Percentiles rank a stretch among this genome's conserved stretches.
These are phyloP conservation scores for Agaricus blazei DNA, from an alignment of 768 basidiomycete genomes.

Conservation along the genomic window DNA sequence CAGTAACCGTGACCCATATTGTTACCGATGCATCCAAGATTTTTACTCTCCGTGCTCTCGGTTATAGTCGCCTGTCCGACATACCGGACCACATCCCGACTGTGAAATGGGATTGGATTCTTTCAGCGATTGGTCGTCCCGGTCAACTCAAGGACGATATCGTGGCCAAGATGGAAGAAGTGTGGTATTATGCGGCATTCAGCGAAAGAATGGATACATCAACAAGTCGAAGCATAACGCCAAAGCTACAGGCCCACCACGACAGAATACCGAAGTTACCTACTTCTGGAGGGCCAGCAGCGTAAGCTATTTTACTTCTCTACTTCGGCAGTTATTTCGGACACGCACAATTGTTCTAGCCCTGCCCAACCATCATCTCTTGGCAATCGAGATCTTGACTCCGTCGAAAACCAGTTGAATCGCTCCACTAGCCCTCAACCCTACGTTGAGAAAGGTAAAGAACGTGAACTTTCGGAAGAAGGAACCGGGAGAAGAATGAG, in stretches of 20 bases:
- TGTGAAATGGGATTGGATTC: constrained; percentile 60
- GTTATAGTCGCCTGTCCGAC: constrained; percentile 43
- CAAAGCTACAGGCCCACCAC: neutral
- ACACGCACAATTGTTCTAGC: neutral
- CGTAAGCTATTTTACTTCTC: neutral
- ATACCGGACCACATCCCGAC: constrained; percentile 65
- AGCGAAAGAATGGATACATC: constrained; percentile 43
- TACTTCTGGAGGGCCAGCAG: neutral
- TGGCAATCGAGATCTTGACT: neutral
- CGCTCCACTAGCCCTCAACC: neutral
- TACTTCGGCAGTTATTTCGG: neutral
- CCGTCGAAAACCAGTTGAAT: neutral
- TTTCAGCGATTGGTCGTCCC: constrained; percentile 29
- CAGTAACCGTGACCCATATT: constrained; percentile 58
- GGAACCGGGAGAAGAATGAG: neutral
- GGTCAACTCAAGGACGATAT: constrained; percentile 20
- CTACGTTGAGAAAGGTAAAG: neutral
- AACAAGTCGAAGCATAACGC: constrained; percentile 15
- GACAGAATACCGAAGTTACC: neutral
- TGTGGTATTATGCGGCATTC: constrained; percentile 44
- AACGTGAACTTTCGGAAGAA: neutral
- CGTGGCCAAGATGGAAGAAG: constrained; percentile 26
- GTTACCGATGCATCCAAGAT: constrained; percentile 39
- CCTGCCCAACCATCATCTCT: neutral
- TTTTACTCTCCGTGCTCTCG: constrained; percentile 36